Evolutionary conservation across 2,329 filamentous ascomycete species (phyloP), one percentile per base, ranked within the genome.

Genomic region (Fusarium sp.): DNA sequence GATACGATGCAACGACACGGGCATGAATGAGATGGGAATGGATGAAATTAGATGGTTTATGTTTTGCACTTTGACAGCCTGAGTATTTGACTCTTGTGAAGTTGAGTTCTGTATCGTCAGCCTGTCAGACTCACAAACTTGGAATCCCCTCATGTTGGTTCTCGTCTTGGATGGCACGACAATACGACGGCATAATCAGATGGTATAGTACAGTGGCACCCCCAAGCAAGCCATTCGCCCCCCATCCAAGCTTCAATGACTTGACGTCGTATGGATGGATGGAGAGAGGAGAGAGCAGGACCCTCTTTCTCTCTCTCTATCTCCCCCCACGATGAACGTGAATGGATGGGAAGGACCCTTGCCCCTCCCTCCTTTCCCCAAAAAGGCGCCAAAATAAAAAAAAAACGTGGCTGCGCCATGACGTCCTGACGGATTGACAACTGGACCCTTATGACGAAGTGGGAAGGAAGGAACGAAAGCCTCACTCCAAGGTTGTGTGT

Each of bases 401-500:
- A 29, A 29, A 52, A 58, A 56, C 35, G 66, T 73, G 70, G 68
- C 72, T 74, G 71, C 71, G 73, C 72, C 56, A 74, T 74, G 72
- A 74, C 72, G 72, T 74, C 47, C 35, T 27, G 33, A 63, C 57
- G 18, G 50, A 38, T 22, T 61, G 31, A n/a, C 42, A 66, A 66
- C 56, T 73, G 72, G 73, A 74, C 73, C 73, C 73, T 57, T 73
- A 74, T 74, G 73, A 74, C 72, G 72, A 74, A 40, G 47, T 42
- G 38, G 42, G 31, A 54, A 54, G 50, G 50, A 25, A 20, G 20
- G n/a, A 54, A 52, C 25, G 54, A n/a, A 58, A 58, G 33, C 31
- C 35, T 35, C 54, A 58, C 54, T 45, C 18, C 31, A n/a, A 16
- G 16, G 16, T 31, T 31, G 31, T 31, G 33, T 29, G 13, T 31